Evolutionary conservation across 352 stramenopile genomes (phyloP).

Genomic region (Pythium brachiatum): DNA sequence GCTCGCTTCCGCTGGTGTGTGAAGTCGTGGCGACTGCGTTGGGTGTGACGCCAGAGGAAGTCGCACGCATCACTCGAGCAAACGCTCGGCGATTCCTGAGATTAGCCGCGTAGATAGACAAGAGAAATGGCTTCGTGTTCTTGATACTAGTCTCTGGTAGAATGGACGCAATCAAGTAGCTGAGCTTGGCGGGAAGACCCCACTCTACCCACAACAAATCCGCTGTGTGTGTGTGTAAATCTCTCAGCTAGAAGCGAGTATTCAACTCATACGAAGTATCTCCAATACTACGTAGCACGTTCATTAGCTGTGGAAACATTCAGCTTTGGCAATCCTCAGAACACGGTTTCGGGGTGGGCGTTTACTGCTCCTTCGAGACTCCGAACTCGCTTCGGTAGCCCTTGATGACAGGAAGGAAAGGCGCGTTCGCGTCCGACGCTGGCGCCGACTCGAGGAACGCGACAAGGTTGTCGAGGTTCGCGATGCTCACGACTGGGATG

Average conservation of each 20-base stretch:
- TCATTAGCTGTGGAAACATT: too few relatives aligned
- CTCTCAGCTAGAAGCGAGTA: too few relatives aligned
- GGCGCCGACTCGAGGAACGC: constrained; percentile 78
- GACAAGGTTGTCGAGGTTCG: constrained; percentile 92
- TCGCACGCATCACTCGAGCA: constrained; percentile 53
- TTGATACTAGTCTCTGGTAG: too few relatives aligned
- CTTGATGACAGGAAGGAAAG: constrained; percentile 70
- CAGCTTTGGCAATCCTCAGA: too few relatives aligned
- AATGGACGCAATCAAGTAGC: too few relatives aligned
- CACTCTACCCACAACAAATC: too few relatives aligned
- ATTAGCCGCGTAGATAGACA: constrained; percentile 21
- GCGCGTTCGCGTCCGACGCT: constrained; percentile 47
- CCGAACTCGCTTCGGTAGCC: constrained; percentile 75
- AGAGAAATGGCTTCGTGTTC: too few relatives aligned
- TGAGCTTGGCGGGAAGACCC: too few relatives aligned
- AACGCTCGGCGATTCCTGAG: constrained; percentile 77
- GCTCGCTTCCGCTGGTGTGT: constrained; percentile 53
- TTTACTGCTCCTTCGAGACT: constrained; percentile 29
- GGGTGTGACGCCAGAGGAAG: constrained; percentile 39
- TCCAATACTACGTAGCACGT: too few relatives aligned
- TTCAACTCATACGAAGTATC: too few relatives aligned
- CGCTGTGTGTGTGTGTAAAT: too few relatives aligned
- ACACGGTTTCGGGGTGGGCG: neutral
- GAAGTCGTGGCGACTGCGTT: constrained; percentile 55
- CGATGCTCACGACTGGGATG: constrained; percentile 94